Evolutionary conservation across 345 rosid genomes (phyloP).

Genomic region (Gynandropsis gynandra): DNA sequence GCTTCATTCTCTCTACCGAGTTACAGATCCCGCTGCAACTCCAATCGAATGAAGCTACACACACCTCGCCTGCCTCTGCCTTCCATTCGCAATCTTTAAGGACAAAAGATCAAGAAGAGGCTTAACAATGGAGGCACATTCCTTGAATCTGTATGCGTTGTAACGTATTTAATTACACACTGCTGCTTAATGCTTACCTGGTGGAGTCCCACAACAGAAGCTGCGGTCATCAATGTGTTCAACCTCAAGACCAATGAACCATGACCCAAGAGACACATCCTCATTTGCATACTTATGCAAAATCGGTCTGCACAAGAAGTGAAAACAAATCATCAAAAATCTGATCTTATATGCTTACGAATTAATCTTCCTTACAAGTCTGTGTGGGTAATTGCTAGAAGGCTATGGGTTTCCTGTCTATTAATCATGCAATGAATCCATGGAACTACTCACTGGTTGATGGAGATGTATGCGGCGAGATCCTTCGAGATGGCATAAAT

Average conservation of each 20-base stretch:
- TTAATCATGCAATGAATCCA: too few relatives aligned
- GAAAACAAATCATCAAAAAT: background rate
- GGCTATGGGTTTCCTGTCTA: background rate
- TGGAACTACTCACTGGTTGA: conserved; percentile 58
- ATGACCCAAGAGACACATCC: conserved; percentile 89
- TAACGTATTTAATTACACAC: background rate
- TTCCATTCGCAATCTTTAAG: conserved; percentile 90
- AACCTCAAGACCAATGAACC: conserved; percentile 97
- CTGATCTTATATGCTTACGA: background rate
- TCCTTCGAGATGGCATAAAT: conserved; percentile 94
- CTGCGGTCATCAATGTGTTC: conserved; percentile 85
- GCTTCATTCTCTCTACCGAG: conserved; percentile 80
- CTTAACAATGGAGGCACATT: background rate
- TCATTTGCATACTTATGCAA: conserved; percentile 93
- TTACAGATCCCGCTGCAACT: conserved; percentile 98
- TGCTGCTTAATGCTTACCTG: conserved; percentile 56
- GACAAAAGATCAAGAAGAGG: background rate
- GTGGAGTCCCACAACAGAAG: conserved; percentile 96
- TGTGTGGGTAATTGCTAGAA: background rate
- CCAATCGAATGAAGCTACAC: conserved; percentile 95
- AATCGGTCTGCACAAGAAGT: conserved; percentile 48
- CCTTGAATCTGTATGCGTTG: conserved; percentile 9
- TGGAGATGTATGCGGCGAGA: conserved; percentile 79
- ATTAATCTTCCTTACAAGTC: too few relatives aligned
- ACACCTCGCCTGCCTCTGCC: conserved; percentile 83